Base-by-base conservation (phyloP, 768 basidiomycete species). In the Tephrocybe sp. region DNA sequence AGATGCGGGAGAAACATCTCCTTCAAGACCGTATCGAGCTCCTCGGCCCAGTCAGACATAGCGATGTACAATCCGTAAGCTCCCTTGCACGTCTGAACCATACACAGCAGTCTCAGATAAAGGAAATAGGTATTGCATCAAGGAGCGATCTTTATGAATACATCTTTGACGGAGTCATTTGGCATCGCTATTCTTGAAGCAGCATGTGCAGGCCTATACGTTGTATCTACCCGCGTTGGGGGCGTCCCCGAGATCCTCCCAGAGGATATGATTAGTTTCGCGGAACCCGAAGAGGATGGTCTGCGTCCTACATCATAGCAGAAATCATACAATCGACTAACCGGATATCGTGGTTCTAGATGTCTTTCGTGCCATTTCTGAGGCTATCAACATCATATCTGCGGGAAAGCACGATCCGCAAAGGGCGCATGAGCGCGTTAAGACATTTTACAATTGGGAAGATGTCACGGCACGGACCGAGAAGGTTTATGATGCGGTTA, bases 101-200 rank as follows among this genome's bases (percentile, higher is more conserved):
- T n/a, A n/a, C n/a, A n/a, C n/a, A n/a, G n/a, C n/a, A n/a, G 20
- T 12, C 24, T 54, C 15, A 50, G 26, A 15, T 9, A 20, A 28
- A 45, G 38, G 38, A 15, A 23, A 14, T 57, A 94, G 92, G 85
- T 97, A n/a, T 79, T 99, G 10, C 75, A 76, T 6, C 84, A 84
- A 37, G 97, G 95, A 1, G 79, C 90, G 11, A 94, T 99, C 54
- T 99, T 88, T 70, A 76, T 99, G 74, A 97, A 95, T 62, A 95
- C 97, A 0, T 95, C 93, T 0, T 78, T 98, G 21, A 98, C 96
- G 1, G 97, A 98, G 65, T 83, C 97, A 0, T 99, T 98, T 58
- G 96, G 97, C 0, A 98, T 96, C 57, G 91, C 90, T n/a, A 94
- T 96, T 57, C 79, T 99, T 37, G 97, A 99, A 72, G 97, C 96